Conservation (phyloP, 75 land plant species). For the Adiantum capillusveneris region DNA sequence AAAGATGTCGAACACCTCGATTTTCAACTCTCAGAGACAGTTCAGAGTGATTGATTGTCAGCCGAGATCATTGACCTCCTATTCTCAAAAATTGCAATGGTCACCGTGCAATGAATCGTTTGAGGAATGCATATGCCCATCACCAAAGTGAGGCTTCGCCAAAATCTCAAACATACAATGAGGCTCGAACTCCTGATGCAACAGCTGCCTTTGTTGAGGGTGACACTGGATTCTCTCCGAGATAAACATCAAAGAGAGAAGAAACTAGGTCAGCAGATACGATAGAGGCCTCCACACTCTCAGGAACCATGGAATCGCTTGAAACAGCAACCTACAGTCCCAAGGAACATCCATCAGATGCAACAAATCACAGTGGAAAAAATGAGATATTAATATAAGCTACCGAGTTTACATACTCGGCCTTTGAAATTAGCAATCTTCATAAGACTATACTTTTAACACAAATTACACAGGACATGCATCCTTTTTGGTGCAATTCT, state of each 20-base stretch:
- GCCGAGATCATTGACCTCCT: no score
- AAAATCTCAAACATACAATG: background rate
- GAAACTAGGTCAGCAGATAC: constrained; percentile 37
- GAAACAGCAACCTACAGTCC: constrained; percentile 69
- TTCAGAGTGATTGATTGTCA: no score
- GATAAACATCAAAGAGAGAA: constrained; percentile 56
- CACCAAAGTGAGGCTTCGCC: no score
- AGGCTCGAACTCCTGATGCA: constrained; percentile 24
- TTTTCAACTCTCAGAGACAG: no score
- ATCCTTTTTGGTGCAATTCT: no score
- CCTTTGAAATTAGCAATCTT: background rate
- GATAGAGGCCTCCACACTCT: constrained; percentile 40
- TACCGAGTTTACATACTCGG: background rate
- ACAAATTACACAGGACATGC: background rate
- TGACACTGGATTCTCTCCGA: constrained; percentile 62
- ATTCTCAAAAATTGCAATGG: no score
- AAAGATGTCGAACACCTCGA: no score
- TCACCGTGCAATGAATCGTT: no score
- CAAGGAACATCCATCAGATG: no score
- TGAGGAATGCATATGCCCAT: no score
- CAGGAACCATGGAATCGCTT: constrained; percentile 21
- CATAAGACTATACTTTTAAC: background rate
- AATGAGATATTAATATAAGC: background rate
- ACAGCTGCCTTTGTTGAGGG: constrained; percentile 54
- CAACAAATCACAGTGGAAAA: no score